Percentiles rank a stretch among this genome's conserved stretches.
Conservation (phyloP, 2,329 filamentous ascomycete species). For the Fonsecaea erecta region DNA sequence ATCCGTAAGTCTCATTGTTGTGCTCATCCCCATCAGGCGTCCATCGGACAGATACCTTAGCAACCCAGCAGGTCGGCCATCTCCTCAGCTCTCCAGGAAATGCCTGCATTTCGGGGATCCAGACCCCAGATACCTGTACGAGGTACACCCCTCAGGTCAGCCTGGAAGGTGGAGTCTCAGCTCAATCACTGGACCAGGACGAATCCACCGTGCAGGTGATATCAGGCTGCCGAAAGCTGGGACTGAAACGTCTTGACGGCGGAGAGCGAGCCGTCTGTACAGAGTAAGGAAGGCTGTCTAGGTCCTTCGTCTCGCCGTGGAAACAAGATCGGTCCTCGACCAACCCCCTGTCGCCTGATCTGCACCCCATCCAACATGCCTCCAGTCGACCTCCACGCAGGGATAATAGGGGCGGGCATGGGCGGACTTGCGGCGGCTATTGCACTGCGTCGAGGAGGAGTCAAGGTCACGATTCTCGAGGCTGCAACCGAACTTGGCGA, state of each 20-base stretch:
- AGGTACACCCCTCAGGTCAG: background rate
- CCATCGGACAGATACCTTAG: background rate
- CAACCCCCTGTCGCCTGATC: background rate
- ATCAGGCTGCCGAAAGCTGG: background rate
- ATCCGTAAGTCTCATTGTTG: background rate
- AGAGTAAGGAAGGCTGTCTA: background rate
- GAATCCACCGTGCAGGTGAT: background rate
- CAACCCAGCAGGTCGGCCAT: background rate
- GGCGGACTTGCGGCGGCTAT: conserved; percentile 52
- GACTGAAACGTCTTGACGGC: background rate
- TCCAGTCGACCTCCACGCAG: conserved; percentile 31
- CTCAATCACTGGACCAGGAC: background rate
- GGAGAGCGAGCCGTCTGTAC: background rate
- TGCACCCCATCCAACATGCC: conserved; percentile 6
- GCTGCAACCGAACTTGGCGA: conserved; percentile 29
- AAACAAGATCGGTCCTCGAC: background rate
- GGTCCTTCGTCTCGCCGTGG: background rate
- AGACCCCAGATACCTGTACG: background rate
- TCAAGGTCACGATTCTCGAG: conserved; percentile 35
- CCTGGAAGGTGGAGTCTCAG: background rate
- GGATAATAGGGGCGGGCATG: conserved; percentile 46
- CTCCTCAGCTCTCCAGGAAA: background rate
- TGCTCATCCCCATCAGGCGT: background rate
- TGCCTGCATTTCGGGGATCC: background rate
- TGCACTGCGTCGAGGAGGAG: conserved; percentile 47